Evolutionary conservation across 805 yeast species (phyloP).

Genomic region (Limtongozyma cylindracea): DNA sequence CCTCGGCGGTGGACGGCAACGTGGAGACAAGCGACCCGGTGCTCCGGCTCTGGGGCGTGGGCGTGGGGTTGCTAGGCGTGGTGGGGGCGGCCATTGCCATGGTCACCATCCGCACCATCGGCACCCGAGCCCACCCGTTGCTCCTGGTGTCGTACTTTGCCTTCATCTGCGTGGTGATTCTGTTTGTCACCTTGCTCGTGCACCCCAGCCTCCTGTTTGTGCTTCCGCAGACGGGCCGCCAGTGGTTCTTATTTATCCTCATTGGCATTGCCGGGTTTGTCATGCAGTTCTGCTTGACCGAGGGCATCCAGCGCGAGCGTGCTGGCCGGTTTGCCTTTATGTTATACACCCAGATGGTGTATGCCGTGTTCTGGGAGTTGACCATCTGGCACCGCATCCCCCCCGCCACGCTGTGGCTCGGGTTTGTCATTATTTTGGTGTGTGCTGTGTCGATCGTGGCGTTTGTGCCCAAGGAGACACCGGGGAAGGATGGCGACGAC

Average conservation of each 20-base stretch:
- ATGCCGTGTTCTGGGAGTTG: slow-evolving; percentile 56
- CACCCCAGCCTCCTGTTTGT: slow-evolving; percentile 35
- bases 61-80: slow-evolving; percentile 40
- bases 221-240: slow-evolving; percentile 30
- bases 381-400: slow-evolving; percentile 55
- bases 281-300: slow-evolving; percentile 57
- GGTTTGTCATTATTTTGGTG: too few relatives aligned
- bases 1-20: slow-evolving; percentile 7
- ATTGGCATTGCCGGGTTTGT: slow-evolving; percentile 63
- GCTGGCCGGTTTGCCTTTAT: slow-evolving; percentile 60
- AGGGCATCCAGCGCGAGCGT: slow-evolving; percentile 60
- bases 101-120: slow-evolving; percentile 50
- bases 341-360: slow-evolving; percentile 53
- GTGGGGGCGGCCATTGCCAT: slow-evolving; percentile 46
- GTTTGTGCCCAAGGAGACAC: too few relatives aligned
- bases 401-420: too few relatives aligned
- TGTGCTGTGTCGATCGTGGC: too few relatives aligned
- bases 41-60: slow-evolving; percentile 33
- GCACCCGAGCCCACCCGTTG: slow-evolving; percentile 57
- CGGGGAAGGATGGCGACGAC: too few relatives aligned
- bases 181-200: slow-evolving; percentile 22
- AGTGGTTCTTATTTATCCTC: slow-evolving; percentile 35
- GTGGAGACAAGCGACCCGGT: slow-evolving; percentile 26
- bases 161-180: slow-evolving; percentile 24
- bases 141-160: slow-evolving; percentile 63